These are phyloP conservation scores for Hypoxylon sp. DNA, from an alignment of 2,329 filamentous ascomycete genomes.

Conservation along the genomic window DNA sequence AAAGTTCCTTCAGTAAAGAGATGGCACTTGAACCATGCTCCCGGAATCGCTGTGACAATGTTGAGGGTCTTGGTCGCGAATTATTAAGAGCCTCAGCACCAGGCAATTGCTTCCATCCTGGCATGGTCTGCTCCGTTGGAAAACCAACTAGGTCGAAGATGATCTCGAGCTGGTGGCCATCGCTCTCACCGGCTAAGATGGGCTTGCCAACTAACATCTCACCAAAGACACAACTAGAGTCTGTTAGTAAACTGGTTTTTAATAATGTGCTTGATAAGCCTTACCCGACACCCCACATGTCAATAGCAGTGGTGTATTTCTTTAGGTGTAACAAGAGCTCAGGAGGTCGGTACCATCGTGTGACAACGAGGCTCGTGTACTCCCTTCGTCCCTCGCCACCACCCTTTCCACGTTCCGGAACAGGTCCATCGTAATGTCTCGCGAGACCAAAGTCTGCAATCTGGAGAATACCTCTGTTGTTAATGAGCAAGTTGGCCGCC, in stretches of 20 bases:
- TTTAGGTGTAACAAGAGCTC: constrained; percentile 90
- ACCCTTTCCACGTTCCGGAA: constrained; percentile 80
- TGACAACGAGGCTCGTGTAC: constrained; percentile 97
- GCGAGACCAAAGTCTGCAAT: constrained; percentile 98
- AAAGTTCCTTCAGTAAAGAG: constrained; percentile 82
- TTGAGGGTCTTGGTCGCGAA: constrained; percentile 71
- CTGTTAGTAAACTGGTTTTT: constrained; percentile 41
- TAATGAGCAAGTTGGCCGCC: constrained; percentile 96
- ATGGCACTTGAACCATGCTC: constrained; percentile 80
- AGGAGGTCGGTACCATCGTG: constrained; percentile 95
- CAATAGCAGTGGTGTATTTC: constrained; percentile 96
- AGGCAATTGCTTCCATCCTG: constrained; percentile 85
- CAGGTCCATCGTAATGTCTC: constrained; percentile 88
- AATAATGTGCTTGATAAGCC: constrained; percentile 48
- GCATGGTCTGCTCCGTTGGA: constrained; percentile 92
- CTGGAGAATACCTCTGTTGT: constrained; percentile 91
- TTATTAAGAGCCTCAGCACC: constrained; percentile 81
- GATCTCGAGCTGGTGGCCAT: constrained; percentile 88
- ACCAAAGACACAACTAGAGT: constrained; percentile 88
- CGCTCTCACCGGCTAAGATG: constrained; percentile 90
- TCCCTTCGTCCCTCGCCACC: constrained; percentile 89
- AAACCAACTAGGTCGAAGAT: constrained; percentile 95
- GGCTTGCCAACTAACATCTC: constrained; percentile 97
- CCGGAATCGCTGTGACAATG: constrained; percentile 79
- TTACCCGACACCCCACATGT: constrained; percentile 97